Evolutionary conservation across 2,329 filamentous ascomycete species (phyloP), one percentile per base, ranked within the genome.

Genomic region (Microcyclosporella mali): DNA sequence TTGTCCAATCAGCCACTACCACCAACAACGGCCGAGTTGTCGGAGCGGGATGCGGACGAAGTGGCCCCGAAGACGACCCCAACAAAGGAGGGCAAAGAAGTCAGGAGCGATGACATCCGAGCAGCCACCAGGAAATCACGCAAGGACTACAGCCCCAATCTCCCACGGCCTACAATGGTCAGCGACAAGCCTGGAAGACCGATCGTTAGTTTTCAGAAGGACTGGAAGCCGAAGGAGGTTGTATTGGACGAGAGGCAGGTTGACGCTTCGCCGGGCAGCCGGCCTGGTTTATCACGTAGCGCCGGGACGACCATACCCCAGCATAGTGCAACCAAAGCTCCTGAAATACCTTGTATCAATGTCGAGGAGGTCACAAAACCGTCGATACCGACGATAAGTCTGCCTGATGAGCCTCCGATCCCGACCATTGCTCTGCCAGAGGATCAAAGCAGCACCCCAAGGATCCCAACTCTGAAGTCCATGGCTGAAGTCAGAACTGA

Each of bases 161-260:
- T 97, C 49, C 90, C 89, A 19, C 90, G 84, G 59, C 90, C 90
- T 52, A 87, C 85, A 41, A 83, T 86, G 59, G 89, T 97, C 66
- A 95, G 88, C 70, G 85, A 95, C 70, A 85, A 78, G 61, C 84
- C 85, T 57, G 88, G 88, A 57, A 81, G 90, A 62, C 90, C 90
- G 51, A 97, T 97, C 73, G 90, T 97, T 74, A 97, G 90, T 76
- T 97, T 97, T 75, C 79, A 94, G 68, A 78, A 78, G 59, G 78
- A 84, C 63, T 95, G 87, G 82, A 84, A 81, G 73, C 77, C 81
- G 61, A 78, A 77, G 63, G 81, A 85, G 63, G 73, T 84, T 74
- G 83, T 88, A 79, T 68, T 78, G 70, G 84, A 82, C 67, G 66
- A 71, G 43, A 66, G 68, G 21, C 59, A 62, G 19, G n/a, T n/a